Evolutionary conservation across 73 alveolate species (phyloP), one percentile per base, ranked within the genome.

Genomic region (Paramecium sonneborni): DNA sequence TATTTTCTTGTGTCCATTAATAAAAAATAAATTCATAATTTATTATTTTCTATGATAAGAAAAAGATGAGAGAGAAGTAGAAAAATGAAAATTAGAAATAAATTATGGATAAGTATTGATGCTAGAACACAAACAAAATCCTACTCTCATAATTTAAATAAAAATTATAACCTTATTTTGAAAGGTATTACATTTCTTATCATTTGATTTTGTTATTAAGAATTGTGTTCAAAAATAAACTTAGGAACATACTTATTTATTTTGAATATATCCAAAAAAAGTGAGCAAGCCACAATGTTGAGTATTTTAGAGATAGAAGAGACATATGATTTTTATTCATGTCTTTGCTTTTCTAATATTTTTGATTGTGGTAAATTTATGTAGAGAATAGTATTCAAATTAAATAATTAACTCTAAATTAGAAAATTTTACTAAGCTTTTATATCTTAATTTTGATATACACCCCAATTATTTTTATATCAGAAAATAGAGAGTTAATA

Each of bases 1-100:
- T 72, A 38, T 72, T 72, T 72, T 72, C 86, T 72, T 30, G 55
- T 32, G 57, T 72, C 62, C 86, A 72, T 72, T 35, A 72, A 72
- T 62, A 62, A 62, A 62, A 62, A 62, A 62, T 62, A 62, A 12
- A 12, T 30, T 62, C 84, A 62, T 62, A 11, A 3, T 43, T 88
- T 57, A 69, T 70, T 18, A 9, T 21, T 52, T 35, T n/a, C n/a
- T n/a, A n/a, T n/a, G n/a, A n/a, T n/a, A n/a, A n/a, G n/a, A n/a
- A n/a, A n/a, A n/a, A n/a, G n/a, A n/a, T n/a, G n/a, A n/a, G n/a
- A n/a, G n/a, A n/a, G n/a, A n/a, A n/a, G n/a, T n/a, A n/a, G n/a
- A n/a, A n/a, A 35, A 10, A 32, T 70, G 30, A 10, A 70, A 70
- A n/a, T n/a, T n/a, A n/a, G n/a, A n/a, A n/a, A n/a, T n/a, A n/a